Base-by-base conservation (phyloP, 2,329 filamentous ascomycete species). In the Trichoderma cornu-damae region DNA sequence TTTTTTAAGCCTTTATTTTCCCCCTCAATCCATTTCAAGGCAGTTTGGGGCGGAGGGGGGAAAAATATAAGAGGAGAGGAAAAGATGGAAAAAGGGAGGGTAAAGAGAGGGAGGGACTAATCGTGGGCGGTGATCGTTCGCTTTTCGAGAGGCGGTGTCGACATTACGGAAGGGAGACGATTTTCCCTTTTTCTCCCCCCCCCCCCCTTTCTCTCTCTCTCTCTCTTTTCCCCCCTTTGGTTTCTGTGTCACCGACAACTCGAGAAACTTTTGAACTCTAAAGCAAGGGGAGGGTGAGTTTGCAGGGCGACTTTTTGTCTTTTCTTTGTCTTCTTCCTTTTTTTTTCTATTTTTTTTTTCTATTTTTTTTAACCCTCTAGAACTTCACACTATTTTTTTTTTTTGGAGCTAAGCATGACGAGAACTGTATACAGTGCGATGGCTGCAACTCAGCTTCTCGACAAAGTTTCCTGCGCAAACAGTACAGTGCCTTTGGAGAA, bases 201-300 rank as follows among this genome's bases (percentile, higher is more conserved):
- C n/a, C n/a, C n/a, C n/a, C n/a, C n/a, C n/a, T n/a, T n/a, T n/a
- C n/a, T n/a, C n/a, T n/a, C n/a, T n/a, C n/a, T n/a, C n/a, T n/a
- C 43, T 22, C 6, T 16, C 24, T 32, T 22, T 20, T n/a, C 9
- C 7, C 11, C 14, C 18, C 28, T 28, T 9, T 3, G 7, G 37
- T 35, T 18, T 54, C 46, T 54, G 51, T 54, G 51, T 54, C 51
- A 54, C 51, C 51, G 51, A 54, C 51, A 54, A 37, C 51, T 54
- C 20, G 18, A 54, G 32, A 46, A 20, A 18, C 8, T 14, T 54
- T 38, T 34, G 35, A 44, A 38, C 30, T 18, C 37, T 20, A 34
- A 37, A 43, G 52, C 52, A 56, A 56, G 52, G n/a, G 52, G 52
- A 56, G 52, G 43, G 52, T 40, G 52, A 56, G 43, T 32, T 24